Conservation (phyloP, 371 early-diverging fungal genomes). For the Basidiobolus meristosporus region DNA sequence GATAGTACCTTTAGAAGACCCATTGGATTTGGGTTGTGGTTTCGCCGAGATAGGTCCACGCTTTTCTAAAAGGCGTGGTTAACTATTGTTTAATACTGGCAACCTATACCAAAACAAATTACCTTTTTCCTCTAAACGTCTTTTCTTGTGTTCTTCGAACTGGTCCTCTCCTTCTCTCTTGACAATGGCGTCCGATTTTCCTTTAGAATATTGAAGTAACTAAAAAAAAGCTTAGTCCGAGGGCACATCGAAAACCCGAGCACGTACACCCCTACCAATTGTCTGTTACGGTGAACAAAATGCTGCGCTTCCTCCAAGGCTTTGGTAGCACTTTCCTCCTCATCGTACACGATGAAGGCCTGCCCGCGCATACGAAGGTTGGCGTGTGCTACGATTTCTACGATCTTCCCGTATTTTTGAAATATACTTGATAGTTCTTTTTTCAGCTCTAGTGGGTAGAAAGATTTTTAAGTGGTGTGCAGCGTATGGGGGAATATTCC, state of each 20-base stretch:
- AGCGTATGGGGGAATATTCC: no score
- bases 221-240: conserved; percentile 8
- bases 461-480: no score
- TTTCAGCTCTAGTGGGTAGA: conserved; percentile 32
- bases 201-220: conserved; percentile 59
- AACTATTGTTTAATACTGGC: not conserved
- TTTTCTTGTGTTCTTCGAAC: conserved; percentile 16
- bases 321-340: conserved; percentile 56
- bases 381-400: conserved; percentile 67
- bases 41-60: conserved; percentile 1
- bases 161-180: conserved; percentile 49
- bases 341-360: conserved; percentile 77
- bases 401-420: conserved; percentile 66
- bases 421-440: conserved; percentile 64
- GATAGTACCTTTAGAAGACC: not conserved
- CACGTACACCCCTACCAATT: conserved; percentile 32
- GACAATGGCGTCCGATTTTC: conserved; percentile 64
- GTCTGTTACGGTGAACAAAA: conserved; percentile 56
- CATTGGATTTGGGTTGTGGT: not conserved
- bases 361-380: conserved; percentile 82
- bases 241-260: no score
- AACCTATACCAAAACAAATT: no score
- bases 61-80: not conserved
- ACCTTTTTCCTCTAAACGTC: conserved; percentile 38
- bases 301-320: conserved; percentile 74